phyloP scores from a whole-genome alignment of 164 flowering plant genomes.

The Aristolochia contorta region DNA sequence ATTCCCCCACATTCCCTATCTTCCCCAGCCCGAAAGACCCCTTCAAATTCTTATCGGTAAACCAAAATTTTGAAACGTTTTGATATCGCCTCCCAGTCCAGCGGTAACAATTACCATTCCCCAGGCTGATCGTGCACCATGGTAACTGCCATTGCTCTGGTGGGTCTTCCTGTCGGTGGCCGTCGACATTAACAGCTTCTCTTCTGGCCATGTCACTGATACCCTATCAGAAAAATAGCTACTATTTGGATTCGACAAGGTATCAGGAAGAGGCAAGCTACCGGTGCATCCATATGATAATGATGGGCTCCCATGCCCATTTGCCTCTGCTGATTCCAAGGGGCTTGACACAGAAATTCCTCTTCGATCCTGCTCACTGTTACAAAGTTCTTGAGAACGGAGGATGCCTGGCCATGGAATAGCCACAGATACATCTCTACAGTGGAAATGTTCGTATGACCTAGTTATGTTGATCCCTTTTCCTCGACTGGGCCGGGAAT shows the following conservation, averaged over 20 bases:
- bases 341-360: slow-evolving; percentile 40
- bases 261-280: no score
- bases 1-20: no score
- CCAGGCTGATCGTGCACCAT: slow-evolving; percentile 60
- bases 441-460: slow-evolving; percentile 87
- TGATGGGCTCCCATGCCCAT: slow-evolving; percentile 21
- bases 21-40: neutral
- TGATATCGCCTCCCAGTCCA: slow-evolving; percentile 74
- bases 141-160: slow-evolving; percentile 34
- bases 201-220: slow-evolving; percentile 82
- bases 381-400: slow-evolving; percentile 29
- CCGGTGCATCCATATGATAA: slow-evolving; percentile 24
- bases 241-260: neutral
- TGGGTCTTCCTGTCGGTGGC: slow-evolving; percentile 35
- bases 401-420: slow-evolving; percentile 88
- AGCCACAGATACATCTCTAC: slow-evolving; percentile 84
- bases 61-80: slow-evolving; percentile 88
- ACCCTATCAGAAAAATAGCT: slow-evolving; percentile 58
- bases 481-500: slow-evolving; percentile 60
- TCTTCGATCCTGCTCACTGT: slow-evolving; percentile 18
- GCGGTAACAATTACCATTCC: slow-evolving; percentile 95
- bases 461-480: slow-evolving; percentile 62
- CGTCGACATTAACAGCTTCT: slow-evolving; percentile 37
- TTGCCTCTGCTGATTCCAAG: slow-evolving; percentile 33
- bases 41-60: slow-evolving; percentile 59